Base-by-base conservation (phyloP, 768 basidiomycete genomes). In the Candolleomyces aberdarensis region DNA sequence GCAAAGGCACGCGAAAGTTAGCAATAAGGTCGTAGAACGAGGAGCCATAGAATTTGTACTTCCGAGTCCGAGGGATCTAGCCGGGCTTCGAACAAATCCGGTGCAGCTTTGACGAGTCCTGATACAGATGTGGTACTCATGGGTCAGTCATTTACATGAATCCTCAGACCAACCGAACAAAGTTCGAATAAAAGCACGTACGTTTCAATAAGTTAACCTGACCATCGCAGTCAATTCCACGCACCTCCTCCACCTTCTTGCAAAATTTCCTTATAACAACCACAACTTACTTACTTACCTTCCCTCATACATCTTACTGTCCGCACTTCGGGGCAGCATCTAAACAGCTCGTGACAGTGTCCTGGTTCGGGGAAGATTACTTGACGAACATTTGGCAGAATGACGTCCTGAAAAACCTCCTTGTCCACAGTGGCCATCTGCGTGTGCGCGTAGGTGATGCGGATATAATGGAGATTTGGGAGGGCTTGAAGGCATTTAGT, bases 371-470 rank as follows among this genome's bases (percentile, higher is more conserved):
- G 19, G 73, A 47, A 0, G 62, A 70, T 19, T 26, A 26, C 26
- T 26, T 26, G 1, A 3, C 68, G 72, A 26, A 74, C 64, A 15
- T 47, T 58, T 11, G 74, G 70, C 10, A 72, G 56, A 4, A 53
- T 52, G 19, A 65, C 50, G 11, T 57, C 60, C 26, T 67, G 54
- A 46, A 75, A 75, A 10, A 60, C 67, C 0, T 63, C 59, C 43
- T 69, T 69, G 15, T 73, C 54, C 14, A 62, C 63, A 9, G 69
- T 70, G 6, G 69, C 69, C 72, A 74, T 74, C 43, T 65, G 66
- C 3, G 69, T 66, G 59, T 75, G 72, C 17, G 72, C 69, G 57
- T 74, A 72, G 14, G 73, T 53, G 36, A 76, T 64, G 56, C 73
- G 72, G 7, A 74, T 58, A 3, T 71, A 74, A 55, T 71, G 71